Evolutionary conservation across 495 filamentous ascomycete genomes (phyloP).

Genomic region (Tuber melanosporum): DNA sequence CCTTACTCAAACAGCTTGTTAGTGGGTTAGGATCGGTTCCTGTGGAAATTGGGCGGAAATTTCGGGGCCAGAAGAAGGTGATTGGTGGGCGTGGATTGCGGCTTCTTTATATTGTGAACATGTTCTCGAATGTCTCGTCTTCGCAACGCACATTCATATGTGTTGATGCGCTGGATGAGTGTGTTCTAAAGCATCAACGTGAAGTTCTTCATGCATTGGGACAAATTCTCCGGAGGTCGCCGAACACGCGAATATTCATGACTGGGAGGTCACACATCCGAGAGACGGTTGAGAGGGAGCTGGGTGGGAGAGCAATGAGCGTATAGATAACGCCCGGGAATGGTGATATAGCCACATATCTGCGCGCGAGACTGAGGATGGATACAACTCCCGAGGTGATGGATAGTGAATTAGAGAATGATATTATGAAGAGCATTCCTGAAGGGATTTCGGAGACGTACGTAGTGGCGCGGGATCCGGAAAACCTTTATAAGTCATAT

Average conservation of each 20-base stretch:
- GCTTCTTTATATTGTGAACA: background rate
- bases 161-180: background rate
- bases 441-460: background rate
- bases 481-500: background rate
- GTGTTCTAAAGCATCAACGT: background rate
- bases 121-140: background rate
- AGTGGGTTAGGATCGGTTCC: background rate
- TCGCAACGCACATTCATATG: background rate
- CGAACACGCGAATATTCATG: background rate
- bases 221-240: background rate
- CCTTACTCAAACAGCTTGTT: background rate
- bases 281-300: no score
- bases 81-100: background rate
- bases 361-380: no score
- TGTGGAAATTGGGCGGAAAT: background rate
- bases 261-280: background rate
- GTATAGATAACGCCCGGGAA: no score
- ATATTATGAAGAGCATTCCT: background rate
- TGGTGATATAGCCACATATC: no score
- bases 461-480: background rate
- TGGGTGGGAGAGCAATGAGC: no score
- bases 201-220: background rate
- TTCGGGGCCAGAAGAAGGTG: background rate
- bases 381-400: background rate
- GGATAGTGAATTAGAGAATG: background rate